Evolutionary conservation across 352 stramenopile species (phyloP), one percentile per base, ranked within the genome.

Genomic region (Pythium aquatile): DNA sequence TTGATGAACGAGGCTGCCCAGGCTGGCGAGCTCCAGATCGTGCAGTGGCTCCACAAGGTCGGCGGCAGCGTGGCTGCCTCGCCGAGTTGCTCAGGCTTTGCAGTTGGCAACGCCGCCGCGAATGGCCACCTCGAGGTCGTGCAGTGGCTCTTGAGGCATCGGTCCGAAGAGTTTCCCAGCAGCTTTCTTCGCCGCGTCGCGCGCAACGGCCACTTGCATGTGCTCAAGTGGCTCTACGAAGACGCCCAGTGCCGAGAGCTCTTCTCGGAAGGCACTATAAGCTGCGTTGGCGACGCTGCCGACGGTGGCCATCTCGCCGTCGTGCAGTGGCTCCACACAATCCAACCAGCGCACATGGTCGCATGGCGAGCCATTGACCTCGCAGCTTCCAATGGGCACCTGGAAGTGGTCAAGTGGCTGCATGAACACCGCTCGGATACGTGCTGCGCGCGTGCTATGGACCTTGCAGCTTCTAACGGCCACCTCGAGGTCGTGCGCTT

Each of bases 211-310:
- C 61, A 68, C 24, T 20, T 62, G 17, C 44, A 68, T 24, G 61
- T 68, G 54, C 53, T 68, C n/a, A 17, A 58, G 30, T 68, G 47
- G 42, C 53, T 68, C 5, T 62, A 62, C 44, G 33, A 53, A 35
- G 30, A 68, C 35, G 46, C 42, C 33, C 53, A 68, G 8, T 58
- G 42, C 33, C 40, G 46, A 2, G 61, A 68, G 24, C 51, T 60
- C 30, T 66, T 66, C 28, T n/a, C 26, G 14, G 49, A 55, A 37
- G 60, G 52, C 28, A 20, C 26, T 10, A 60, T 29, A 10, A 66
- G 51, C 32, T 66, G 30, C 40, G 16, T 66, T 3, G 60, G 60
- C 7, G 60, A 66, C 14, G 60, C 60, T 2, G 60, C 60, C 7
- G 60, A 60, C n/a, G 51, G 60, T n/a, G 60, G 60, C 51, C 49